Evolutionary conservation across 1,284 basidiomycete species (phyloP).

Genomic region (Paramarasmius palmivorus): DNA sequence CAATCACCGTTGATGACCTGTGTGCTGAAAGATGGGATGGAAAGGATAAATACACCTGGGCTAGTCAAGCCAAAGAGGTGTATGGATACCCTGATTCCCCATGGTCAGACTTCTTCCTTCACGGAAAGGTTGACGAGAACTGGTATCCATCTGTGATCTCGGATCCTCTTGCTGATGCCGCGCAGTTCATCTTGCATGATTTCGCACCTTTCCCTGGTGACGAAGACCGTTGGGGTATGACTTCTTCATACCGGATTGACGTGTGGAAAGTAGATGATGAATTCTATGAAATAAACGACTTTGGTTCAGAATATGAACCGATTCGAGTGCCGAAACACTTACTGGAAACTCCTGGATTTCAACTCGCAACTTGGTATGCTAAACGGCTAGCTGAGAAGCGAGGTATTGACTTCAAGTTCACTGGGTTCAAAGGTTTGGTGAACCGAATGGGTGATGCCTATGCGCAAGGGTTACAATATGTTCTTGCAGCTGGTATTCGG

Average conservation of each 20-base stretch:
- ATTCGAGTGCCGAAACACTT: not conserved
- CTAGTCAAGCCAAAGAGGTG: not conserved
- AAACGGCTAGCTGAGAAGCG: not conserved
- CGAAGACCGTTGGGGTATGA: constrained; percentile 3
- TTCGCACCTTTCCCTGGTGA: constrained; percentile 7
- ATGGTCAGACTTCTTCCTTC: constrained; percentile 5
- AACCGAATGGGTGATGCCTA: constrained; percentile 1
- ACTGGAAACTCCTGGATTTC: not conserved
- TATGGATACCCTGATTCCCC: constrained; percentile 3
- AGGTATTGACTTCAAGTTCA: not conserved
- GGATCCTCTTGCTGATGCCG: not conserved
- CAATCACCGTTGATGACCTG: not conserved
- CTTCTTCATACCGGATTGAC: not conserved
- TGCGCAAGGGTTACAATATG: not conserved
- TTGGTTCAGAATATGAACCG: not conserved
- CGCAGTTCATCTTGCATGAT: not conserved
- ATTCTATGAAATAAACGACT: not conserved
- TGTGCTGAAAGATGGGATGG: not conserved
- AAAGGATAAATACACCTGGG: not conserved
- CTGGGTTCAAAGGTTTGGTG: not conserved
- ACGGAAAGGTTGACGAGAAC: not conserved
- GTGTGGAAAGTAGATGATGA: not conserved
- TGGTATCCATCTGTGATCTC: not conserved
- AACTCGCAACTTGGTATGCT: constrained; percentile 1
- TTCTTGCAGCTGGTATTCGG: not conserved